phyloP scores from a whole-genome alignment of 73 alveolate species.

The Paramecium octaurelia region DNA sequence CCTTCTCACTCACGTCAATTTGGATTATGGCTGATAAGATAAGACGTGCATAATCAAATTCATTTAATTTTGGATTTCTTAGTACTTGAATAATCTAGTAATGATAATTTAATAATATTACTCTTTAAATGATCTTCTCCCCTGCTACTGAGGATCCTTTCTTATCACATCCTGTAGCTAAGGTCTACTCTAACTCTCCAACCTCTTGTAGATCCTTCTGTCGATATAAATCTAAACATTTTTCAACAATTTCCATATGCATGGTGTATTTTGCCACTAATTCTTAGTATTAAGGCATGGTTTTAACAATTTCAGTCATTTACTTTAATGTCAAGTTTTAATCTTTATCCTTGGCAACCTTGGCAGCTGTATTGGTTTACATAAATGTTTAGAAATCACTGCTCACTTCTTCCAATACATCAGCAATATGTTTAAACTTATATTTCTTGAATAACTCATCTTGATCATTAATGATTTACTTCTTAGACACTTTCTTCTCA shows the following conservation, averaged over 20 bases:
- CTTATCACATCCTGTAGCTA: conserved; percentile 47
- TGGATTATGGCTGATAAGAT: not conserved
- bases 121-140: not conserved
- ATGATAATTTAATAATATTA: not conserved
- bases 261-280: not conserved
- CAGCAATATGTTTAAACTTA: conserved; percentile 26
- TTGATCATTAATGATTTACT: not conserved
- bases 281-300: conserved; percentile 34
- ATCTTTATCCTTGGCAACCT: not conserved
- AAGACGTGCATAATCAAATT: not conserved
- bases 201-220: not conserved
- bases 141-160: conserved; percentile 14
- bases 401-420: conserved; percentile 29
- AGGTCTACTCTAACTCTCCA: conserved; percentile 31
- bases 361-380: conserved; percentile 21
- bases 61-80: not conserved
- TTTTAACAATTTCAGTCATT: conserved; percentile 41
- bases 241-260: conserved; percentile 48
- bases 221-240: not conserved
- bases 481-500: not conserved
- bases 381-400: conserved; percentile 5
- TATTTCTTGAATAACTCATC: conserved; percentile 29
- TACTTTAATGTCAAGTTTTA: not conserved
- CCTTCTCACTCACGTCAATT: conserved; percentile 24
- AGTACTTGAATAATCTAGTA: not conserved